phyloP scores from a whole-genome alignment of 192 early-diverging fungal genomes.

The Phycomyces blakesleeanus region DNA sequence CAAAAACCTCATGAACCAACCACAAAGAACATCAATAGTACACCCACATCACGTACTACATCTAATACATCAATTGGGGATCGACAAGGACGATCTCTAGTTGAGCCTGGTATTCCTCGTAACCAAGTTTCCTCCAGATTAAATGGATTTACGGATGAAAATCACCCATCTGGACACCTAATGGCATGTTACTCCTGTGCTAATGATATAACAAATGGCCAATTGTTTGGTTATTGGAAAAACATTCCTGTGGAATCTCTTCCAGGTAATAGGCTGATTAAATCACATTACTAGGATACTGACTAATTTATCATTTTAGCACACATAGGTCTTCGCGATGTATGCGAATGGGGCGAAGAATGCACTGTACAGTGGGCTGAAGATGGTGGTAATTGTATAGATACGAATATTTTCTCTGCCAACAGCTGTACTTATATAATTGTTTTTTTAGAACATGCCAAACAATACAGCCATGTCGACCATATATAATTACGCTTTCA shows the following conservation, averaged over 20 bases:
- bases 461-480: not conserved
- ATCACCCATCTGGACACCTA: slow-evolving; percentile 1
- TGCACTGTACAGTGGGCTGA: slow-evolving; percentile 10
- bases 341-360: not conserved
- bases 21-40: slow-evolving; percentile 6
- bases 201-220: slow-evolving; percentile 10
- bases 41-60: not conserved
- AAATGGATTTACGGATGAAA: not conserved
- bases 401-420: no score
- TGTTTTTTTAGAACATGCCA: slow-evolving; percentile 1
- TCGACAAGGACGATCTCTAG: not conserved
- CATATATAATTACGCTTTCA: no score
- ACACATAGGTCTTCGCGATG: not conserved
- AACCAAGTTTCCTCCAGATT: no score
- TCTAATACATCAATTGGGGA: not conserved
- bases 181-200: slow-evolving; percentile 11
- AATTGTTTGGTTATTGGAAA: slow-evolving; percentile 16
- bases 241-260: not conserved
- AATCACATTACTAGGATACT: not conserved
- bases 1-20: not conserved
- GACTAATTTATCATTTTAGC: not conserved
- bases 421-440: not conserved
- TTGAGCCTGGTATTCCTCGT: not conserved
- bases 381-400: not conserved
- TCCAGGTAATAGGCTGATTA: not conserved